Evolutionary conservation across 192 early-diverging fungal species (phyloP).

Genomic region (Endogone sp.): DNA sequence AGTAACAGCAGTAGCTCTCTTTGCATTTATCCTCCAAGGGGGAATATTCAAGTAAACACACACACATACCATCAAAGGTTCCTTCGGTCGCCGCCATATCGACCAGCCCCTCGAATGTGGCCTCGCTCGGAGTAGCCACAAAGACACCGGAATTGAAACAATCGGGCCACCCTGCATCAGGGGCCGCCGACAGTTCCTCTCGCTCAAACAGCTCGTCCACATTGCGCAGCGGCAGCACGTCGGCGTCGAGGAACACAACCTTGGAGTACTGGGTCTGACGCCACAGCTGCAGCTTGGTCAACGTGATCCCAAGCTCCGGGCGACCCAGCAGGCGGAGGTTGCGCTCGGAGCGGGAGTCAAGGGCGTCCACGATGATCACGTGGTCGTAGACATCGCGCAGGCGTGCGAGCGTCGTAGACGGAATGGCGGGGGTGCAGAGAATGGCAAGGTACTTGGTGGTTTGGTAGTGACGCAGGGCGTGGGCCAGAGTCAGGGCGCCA

Average conservation of each 20-base stretch:
- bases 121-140: conserved; percentile 56
- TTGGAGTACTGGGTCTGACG: conserved; percentile 65
- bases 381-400: conserved; percentile 63
- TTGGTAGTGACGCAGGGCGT: conserved; percentile 64
- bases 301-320: conserved; percentile 84
- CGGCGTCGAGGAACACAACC: conserved; percentile 85
- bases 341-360: conserved; percentile 52
- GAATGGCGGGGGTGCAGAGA: conserved; percentile 63
- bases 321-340: conserved; percentile 78
- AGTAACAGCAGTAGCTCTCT: too few relatives aligned
- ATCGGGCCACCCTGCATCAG: conserved; percentile 96
- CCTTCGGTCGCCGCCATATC: conserved; percentile 49
- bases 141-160: conserved; percentile 97
- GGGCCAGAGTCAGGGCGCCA: conserved; percentile 76
- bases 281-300: conserved; percentile 90
- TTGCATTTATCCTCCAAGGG: too few relatives aligned
- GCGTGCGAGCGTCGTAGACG: conserved; percentile 39
- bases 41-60: conserved; percentile 1
- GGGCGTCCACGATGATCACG: conserved; percentile 65
- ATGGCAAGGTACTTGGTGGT: conserved; percentile 63
- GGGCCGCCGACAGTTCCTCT: conserved; percentile 75
- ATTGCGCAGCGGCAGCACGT: conserved; percentile 78
- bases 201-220: conserved; percentile 80
- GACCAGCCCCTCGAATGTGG: conserved; percentile 48
- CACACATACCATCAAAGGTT: conserved; percentile 77